These are phyloP conservation scores for Nothophoma quercina DNA, from an alignment of 2,329 filamentous ascomycete genomes.

Conservation along the genomic window DNA sequence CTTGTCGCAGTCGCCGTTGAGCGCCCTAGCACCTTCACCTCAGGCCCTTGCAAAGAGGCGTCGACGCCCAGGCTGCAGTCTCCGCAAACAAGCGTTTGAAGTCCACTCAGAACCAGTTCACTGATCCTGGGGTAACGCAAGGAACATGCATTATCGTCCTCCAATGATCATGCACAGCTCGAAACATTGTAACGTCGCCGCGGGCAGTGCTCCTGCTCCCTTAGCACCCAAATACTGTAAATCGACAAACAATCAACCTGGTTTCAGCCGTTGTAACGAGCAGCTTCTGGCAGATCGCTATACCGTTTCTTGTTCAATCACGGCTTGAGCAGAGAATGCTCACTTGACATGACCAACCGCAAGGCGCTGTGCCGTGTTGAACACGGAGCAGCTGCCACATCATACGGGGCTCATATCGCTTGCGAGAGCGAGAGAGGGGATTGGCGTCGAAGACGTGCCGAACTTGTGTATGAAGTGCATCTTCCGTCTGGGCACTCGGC, in stretches of 20 bases:
- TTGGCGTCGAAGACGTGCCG: slow-evolving; percentile 13
- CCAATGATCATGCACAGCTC: neutral
- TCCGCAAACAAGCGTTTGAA: slow-evolving; percentile 37
- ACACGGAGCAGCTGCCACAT: slow-evolving; percentile 15
- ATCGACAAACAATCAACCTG: neutral
- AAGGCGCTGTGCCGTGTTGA: slow-evolving; percentile 10
- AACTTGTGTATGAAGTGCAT: slow-evolving; percentile 9
- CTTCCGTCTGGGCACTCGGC: slow-evolving; percentile 29
- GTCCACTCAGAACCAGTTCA: slow-evolving; percentile 17
- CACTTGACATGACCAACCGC: neutral
- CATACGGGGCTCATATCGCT: slow-evolving; percentile 2
- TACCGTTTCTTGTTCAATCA: neutral
- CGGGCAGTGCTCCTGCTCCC: neutral
- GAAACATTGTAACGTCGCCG: slow-evolving; percentile 2
- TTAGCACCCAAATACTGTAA: neutral
- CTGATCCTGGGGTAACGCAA: slow-evolving; percentile 36
- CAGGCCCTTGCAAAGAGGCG: slow-evolving; percentile 8
- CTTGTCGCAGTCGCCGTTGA: slow-evolving; percentile 4
- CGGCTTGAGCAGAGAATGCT: neutral
- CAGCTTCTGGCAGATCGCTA: neutral
- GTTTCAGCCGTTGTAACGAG: too few species aligned
- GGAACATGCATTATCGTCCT: slow-evolving; percentile 8
- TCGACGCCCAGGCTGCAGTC: slow-evolving; percentile 19
- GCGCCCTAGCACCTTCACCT: slow-evolving; percentile 2
- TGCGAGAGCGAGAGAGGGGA: slow-evolving; percentile 1